Evolutionary conservation across 257 asterid species (phyloP), one percentile per base, ranked within the genome.

Genomic region (Solanum tarijense): DNA sequence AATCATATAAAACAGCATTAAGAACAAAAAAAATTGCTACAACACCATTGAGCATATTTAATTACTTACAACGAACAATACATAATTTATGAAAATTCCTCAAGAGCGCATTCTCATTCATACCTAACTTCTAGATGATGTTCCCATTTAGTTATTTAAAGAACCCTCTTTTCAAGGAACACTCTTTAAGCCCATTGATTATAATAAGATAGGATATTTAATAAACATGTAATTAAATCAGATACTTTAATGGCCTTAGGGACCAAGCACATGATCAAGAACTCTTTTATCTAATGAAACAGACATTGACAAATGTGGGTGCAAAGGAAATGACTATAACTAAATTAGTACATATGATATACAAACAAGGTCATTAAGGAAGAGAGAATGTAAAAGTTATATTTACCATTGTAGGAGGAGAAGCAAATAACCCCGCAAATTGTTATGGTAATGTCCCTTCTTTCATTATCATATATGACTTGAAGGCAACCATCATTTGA

Each of bases 131-230:
- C 83, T 46, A 36, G 78, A 87, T 55, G 52, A 69, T 89, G 87
- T 90, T 83, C 90, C 89, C 75, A 5, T 86, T 89, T 72, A 43
- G 89, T 85, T 79, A 38, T 34, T 78, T 52, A n/a, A 32, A 83
- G 72, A n/a, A 46, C 34, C 69, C 52, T 87, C 78, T 74, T 82
- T 88, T 46, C 46, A 62, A 55, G 86, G 89, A 86, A 86, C 55
- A 78, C 60, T 88, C 90, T 91, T 90, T 46, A 13, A 46, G 6
- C 20, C 55, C 18, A 46, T 46, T 92, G 35, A 65, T 35, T 87
- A 89, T 58, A 88, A 82, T 88, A 35, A 16, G 78, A 82, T 75
- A 41, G 83, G 46, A 85, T 88, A 92, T 93, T 92, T 91, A 91
- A 86, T 92, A 89, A 91, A 86, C 88, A 85, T 86, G 7, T 82